These are phyloP conservation scores for Clavispora fructus DNA, from an alignment of 805 yeast species.

Conservation along the genomic window DNA sequence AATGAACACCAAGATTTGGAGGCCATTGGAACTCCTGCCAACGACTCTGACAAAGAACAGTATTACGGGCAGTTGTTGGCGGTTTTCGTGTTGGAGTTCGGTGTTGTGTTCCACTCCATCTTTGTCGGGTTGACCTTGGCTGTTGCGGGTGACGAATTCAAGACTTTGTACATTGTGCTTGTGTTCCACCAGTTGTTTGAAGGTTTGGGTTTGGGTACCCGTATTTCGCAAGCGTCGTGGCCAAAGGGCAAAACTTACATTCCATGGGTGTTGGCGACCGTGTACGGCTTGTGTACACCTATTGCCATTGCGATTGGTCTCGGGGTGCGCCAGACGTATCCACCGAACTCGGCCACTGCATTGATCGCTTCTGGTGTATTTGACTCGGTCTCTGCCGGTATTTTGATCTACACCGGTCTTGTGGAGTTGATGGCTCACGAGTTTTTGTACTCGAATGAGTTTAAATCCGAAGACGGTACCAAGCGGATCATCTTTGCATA, in stretches of 20 bases:
- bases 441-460: slow-evolving; percentile 28
- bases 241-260: slow-evolving; percentile 41
- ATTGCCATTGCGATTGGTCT: slow-evolving; percentile 33
- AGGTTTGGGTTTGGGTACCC: slow-evolving; percentile 79
- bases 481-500: slow-evolving; percentile 20
- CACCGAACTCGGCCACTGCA: slow-evolving; percentile 28
- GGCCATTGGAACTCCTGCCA: slow-evolving; percentile 29
- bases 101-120: slow-evolving; percentile 77
- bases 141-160: slow-evolving; percentile 72
- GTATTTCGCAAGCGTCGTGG: slow-evolving; percentile 60
- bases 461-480: slow-evolving; percentile 17
- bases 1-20: slow-evolving; percentile 41
- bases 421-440: slow-evolving; percentile 38
- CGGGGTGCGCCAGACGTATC: slow-evolving; percentile 28
- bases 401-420: slow-evolving; percentile 31
- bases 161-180: slow-evolving; percentile 62
- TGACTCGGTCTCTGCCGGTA: slow-evolving; percentile 32
- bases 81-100: slow-evolving; percentile 65
- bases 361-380: slow-evolving; percentile 30
- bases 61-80: slow-evolving; percentile 54
- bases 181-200: slow-evolving; percentile 79
- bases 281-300: slow-evolving; percentile 29
- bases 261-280: slow-evolving; percentile 39
- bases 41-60: slow-evolving; percentile 34
- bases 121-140: slow-evolving; percentile 77